These are phyloP conservation scores for Cystobasidiopsis lactophilus DNA, from an alignment of 768 basidiomycete genomes.

Conservation along the genomic window DNA sequence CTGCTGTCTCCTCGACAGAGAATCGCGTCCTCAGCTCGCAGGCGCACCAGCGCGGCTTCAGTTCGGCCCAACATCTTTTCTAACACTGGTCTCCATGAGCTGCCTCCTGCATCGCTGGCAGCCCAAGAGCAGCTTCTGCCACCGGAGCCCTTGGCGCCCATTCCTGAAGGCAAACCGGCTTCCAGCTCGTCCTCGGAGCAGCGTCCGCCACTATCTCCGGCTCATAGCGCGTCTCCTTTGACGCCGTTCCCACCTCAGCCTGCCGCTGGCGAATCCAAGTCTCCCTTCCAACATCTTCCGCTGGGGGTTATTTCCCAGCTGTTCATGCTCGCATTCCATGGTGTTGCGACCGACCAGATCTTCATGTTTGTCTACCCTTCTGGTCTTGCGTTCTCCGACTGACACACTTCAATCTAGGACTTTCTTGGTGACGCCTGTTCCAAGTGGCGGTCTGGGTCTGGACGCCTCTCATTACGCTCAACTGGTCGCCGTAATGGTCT, in stretches of 20 bases:
- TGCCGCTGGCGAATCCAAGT: slow-evolving; percentile 33
- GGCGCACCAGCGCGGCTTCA: slow-evolving; percentile 5
- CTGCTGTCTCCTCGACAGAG: no score
- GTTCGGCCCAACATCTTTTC: slow-evolving; percentile 16
- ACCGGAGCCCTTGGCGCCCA: slow-evolving; percentile 8
- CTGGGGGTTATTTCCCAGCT: slow-evolving; percentile 73
- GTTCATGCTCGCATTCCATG: slow-evolving; percentile 66
- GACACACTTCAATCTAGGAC: slow-evolving; percentile 67
- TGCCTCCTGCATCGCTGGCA: not conserved
- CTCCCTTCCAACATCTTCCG: slow-evolving; percentile 53
- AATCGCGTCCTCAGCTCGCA: not conserved
- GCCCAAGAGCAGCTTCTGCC: not conserved
- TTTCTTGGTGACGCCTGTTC: slow-evolving; percentile 39
- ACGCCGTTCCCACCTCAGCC: not conserved
- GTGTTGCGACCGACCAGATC: slow-evolving; percentile 23
- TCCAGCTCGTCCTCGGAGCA: no score
- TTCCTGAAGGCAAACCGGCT: slow-evolving; percentile 13
- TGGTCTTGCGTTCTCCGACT: no score
- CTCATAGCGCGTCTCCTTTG: not conserved
- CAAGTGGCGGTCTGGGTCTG: slow-evolving; percentile 70
- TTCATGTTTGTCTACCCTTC: slow-evolving; percentile 3
- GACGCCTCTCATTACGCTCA: slow-evolving; percentile 66
- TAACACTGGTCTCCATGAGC: slow-evolving; percentile 18
- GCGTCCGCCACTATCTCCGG: slow-evolving; percentile 7
- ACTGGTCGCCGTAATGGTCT: slow-evolving; percentile 38